A percentile compares a stretch with the other conserved stretches of the same genome.
These are phyloP conservation scores for Kandelia obovata DNA, from an alignment of 345 rosid genomes.

Conservation along the genomic window DNA sequence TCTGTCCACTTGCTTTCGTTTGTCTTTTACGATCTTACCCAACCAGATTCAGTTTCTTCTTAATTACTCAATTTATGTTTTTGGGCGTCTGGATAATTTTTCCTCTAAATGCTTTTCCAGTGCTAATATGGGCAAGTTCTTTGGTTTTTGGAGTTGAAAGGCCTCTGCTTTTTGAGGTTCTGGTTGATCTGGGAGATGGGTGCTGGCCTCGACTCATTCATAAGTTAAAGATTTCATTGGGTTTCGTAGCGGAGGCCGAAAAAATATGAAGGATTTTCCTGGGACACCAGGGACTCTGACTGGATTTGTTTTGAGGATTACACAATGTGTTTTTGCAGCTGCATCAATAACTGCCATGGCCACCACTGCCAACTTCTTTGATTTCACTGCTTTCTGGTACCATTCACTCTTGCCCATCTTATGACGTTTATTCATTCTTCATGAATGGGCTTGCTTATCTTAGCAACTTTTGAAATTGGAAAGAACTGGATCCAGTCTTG, in stretches of 20 bases:
- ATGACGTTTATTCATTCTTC: background rate
- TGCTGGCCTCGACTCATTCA: slow-evolving; percentile 1
- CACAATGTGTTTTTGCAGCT: slow-evolving; percentile 65
- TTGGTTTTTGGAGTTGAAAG: background rate
- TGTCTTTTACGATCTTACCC: background rate
- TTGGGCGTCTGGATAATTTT: slow-evolving; percentile 4
- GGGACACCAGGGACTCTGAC: slow-evolving; percentile 83
- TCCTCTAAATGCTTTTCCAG: too few relatives aligned
- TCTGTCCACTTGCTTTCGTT: background rate
- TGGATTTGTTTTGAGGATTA: slow-evolving; percentile 55
- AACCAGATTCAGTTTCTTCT: background rate
- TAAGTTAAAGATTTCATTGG: slow-evolving; percentile 17
- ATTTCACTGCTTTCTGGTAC: slow-evolving; percentile 81
- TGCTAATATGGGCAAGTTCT: background rate
- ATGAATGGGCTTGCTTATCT: background rate
- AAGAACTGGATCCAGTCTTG: too few relatives aligned
- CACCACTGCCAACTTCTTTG: slow-evolving; percentile 52
- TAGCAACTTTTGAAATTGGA: too few relatives aligned
- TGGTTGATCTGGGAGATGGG: slow-evolving; percentile 13
- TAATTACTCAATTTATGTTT: slow-evolving; percentile 2
- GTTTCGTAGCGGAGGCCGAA: slow-evolving; percentile 9
- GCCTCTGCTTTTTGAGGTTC: background rate
- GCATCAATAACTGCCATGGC: slow-evolving; percentile 69
- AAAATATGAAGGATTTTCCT: slow-evolving; percentile 66
- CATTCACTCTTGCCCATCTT: background rate